A percentile compares a stretch with the other conserved stretches of the same genome.
phyloP scores from a whole-genome alignment of 345 rosid genomes.

The Euphorbia tirucalli region DNA sequence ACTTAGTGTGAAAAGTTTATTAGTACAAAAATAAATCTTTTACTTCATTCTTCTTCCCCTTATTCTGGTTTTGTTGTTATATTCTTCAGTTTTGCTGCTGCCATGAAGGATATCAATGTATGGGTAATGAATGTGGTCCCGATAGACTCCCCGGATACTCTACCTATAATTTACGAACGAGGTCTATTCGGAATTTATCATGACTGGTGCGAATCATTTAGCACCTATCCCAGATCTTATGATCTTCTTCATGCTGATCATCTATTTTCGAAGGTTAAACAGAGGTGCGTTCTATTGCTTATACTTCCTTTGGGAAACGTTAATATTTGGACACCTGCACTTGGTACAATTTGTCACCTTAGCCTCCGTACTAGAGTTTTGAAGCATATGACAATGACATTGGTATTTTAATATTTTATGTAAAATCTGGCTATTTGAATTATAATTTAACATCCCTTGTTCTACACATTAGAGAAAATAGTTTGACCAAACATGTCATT shows the following conservation, averaged over 20 bases:
- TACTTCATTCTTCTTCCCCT: not conserved
- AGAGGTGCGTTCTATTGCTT: conserved; percentile 39
- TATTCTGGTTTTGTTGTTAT: conserved; percentile 18
- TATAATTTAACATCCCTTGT: too few species aligned
- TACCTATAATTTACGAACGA: conserved; percentile 83
- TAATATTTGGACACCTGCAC: not conserved
- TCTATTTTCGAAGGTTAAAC: conserved; percentile 78
- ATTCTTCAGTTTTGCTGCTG: conserved; percentile 79
- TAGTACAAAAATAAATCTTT: not conserved
- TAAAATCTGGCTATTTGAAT: too few species aligned
- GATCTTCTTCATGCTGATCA: conserved; percentile 98
- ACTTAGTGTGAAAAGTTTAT: not conserved
- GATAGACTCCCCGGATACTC: conserved; percentile 82
- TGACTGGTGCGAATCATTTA: conserved; percentile 97
- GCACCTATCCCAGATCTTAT: conserved; percentile 91
- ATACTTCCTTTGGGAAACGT: too few species aligned
- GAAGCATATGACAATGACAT: too few species aligned
- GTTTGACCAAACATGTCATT: too few species aligned
- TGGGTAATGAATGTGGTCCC: conserved; percentile 98
- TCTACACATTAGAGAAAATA: too few species aligned
- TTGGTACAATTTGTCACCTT: not conserved
- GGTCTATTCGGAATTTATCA: conserved; percentile 95
- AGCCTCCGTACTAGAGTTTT: too few species aligned
- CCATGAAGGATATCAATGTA: conserved; percentile 67
- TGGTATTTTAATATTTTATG: too few species aligned